These are phyloP conservation scores for Cutaneotrichosporon cavernicola DNA, from an alignment of 1,284 basidiomycete species.

Conservation along the genomic window DNA sequence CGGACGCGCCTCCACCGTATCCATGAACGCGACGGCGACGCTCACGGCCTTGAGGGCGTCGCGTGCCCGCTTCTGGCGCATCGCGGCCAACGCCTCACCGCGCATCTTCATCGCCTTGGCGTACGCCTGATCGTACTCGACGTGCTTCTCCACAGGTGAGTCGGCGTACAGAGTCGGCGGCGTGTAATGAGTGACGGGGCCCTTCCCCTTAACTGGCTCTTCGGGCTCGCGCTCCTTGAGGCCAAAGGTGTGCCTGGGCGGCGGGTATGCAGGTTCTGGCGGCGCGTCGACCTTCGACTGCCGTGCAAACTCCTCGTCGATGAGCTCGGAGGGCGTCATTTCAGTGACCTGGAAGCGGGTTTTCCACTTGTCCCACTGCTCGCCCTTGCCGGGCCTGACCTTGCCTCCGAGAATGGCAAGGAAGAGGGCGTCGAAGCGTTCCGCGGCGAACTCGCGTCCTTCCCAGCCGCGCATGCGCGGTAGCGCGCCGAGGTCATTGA, in stretches of 20 bases:
- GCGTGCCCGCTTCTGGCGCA: neutral
- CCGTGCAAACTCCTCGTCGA: neutral
- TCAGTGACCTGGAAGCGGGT: neutral
- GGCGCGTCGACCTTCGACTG: neutral
- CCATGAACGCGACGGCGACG: conserved; percentile 8
- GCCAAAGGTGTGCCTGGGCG: neutral
- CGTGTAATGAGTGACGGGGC: neutral
- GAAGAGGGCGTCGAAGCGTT: conserved; percentile 7
- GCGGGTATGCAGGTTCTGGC: neutral
- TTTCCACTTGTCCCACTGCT: conserved; percentile 4
- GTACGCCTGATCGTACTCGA: neutral
- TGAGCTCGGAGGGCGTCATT: neutral
- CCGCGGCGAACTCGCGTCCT: conserved; percentile 5
- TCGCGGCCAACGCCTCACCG: neutral
- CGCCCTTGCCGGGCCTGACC: conserved; percentile 3
- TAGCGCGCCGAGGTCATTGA: conserved; percentile 8
- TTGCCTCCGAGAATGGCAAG: conserved; percentile 2
- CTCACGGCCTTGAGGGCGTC: neutral
- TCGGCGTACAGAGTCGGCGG: conserved; percentile 10
- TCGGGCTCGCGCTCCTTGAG: neutral
- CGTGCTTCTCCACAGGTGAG: conserved; percentile 5
- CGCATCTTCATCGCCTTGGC: neutral
- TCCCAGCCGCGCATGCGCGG: conserved; percentile 1
- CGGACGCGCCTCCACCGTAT: neutral
- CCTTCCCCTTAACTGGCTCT: neutral